phyloP scores from a whole-genome alignment of 179 eudicot genomes.

The Kewa caespitosa region DNA sequence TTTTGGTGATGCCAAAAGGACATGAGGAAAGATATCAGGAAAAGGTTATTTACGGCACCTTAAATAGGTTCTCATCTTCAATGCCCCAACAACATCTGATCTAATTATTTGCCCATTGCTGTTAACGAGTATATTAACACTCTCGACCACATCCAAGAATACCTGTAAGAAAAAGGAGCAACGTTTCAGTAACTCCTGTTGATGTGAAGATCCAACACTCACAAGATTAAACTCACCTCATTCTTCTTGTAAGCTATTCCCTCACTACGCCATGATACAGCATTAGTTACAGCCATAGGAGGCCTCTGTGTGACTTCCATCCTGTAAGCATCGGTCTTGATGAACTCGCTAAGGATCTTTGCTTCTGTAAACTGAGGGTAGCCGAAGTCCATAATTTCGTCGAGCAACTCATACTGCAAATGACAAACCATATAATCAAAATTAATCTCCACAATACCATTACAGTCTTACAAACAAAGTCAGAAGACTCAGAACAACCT shows the following conservation, averaged over 20 bases:
- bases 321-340: slow-evolving; percentile 94
- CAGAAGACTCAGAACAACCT: slow-evolving; percentile 5
- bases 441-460: neutral
- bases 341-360: slow-evolving; percentile 86
- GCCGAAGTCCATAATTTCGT: slow-evolving; percentile 93
- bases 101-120: slow-evolving; percentile 93
- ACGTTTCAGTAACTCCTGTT: slow-evolving; percentile 3
- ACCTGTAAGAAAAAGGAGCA: slow-evolving; percentile 43
- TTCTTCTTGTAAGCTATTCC: slow-evolving; percentile 82
- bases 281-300: slow-evolving; percentile 97
- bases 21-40: neutral
- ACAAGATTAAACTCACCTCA: slow-evolving; percentile 48
- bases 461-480: neutral
- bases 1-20: slow-evolving; percentile 4
- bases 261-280: slow-evolving; percentile 98
- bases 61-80: slow-evolving; percentile 91
- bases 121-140: slow-evolving; percentile 95
- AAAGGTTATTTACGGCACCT: slow-evolving; percentile 44
- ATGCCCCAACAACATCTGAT: slow-evolving; percentile 94
- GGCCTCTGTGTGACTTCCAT: slow-evolving; percentile 94
- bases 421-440: slow-evolving; percentile 21
- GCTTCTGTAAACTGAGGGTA: slow-evolving; percentile 95
- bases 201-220: slow-evolving; percentile 1
- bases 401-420: slow-evolving; percentile 83
- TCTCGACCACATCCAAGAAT: slow-evolving; percentile 94